Evolutionary conservation across 805 yeast genomes (phyloP), one percentile per base, ranked within the genome.

Genomic region (Candida maris): DNA sequence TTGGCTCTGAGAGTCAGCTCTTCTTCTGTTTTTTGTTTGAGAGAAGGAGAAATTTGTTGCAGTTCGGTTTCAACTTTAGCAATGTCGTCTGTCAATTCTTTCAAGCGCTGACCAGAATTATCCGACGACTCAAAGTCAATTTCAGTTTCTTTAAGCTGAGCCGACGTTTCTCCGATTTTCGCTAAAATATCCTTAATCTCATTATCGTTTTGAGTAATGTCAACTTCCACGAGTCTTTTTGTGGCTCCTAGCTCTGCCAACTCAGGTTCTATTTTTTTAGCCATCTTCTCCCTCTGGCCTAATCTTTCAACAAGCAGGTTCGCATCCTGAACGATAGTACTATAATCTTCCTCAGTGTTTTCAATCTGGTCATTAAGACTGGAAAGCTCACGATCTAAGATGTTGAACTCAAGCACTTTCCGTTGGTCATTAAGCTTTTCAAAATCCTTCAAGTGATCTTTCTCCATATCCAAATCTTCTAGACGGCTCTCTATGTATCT

Each of bases 391-490:
- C 91, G 71, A 52, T 84, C 93, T 52, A 78, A 79, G 7, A 89
- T 61, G 22, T 82, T 77, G 59, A 75, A 88, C 48, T 89, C 95
- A 13, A 77, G 69, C 21, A 79, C 72, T 52, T 86, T 83, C 45
- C 83, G 77, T 38, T 73, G 70, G 39, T 74, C 77, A 47, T 84
- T 93, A 19, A 80, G 64, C 15, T 65, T 67, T 51, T 85, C 94
- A 55, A 69, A 87, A 35, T 74, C 71, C 46, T 77, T 79, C 45
- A 88, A 67, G 52, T 86, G 95, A 37, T 74, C 73, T 39, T 81
- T 81, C 56, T 93, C 97, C 33, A 79, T 70, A 53, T 83, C 86
- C 49, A 93, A 73, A 59, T 88, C 96, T 3, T 74, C 64, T 32
- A 91, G 67, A 51, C 95, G 70, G 30, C 75, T 80, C 40, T 81